Conservation (phyloP, 345 rosid genomes). For the Brassica nigra region DNA sequence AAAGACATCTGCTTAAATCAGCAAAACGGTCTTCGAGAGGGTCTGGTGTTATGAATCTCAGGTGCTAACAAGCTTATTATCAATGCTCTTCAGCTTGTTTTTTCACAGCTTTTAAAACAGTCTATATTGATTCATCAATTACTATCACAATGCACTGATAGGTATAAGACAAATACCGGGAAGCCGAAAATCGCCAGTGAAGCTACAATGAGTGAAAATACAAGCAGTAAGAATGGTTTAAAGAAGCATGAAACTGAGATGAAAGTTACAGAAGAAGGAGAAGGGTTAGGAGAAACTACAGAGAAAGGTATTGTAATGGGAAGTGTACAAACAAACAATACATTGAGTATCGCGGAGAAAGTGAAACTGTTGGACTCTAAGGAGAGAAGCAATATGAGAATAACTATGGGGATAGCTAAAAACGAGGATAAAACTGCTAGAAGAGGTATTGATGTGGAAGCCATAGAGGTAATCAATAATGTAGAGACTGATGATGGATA, state of each 20-base stretch:
- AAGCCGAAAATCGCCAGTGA: background rate
- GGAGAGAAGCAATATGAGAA: background rate
- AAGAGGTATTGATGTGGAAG: constrained; percentile 3
- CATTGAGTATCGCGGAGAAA: constrained; percentile 9
- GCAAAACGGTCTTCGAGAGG: constrained; percentile 13
- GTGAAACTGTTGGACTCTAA: constrained; percentile 7
- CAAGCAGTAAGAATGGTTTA: background rate
- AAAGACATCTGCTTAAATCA: constrained; percentile 35
- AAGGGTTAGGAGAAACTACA: background rate
- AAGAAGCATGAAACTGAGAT: constrained; percentile 7
- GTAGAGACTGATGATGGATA: constrained; percentile 18
- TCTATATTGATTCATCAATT: background rate
- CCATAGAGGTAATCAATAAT: background rate
- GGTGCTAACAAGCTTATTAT: background rate
- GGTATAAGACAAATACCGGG: background rate
- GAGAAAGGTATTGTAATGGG: background rate
- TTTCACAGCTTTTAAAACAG: background rate
- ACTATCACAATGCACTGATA: background rate
- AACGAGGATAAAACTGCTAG: background rate
- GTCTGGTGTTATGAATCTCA: constrained; percentile 13
- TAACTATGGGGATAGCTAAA: background rate
- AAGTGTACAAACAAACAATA: background rate
- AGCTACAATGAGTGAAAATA: background rate
- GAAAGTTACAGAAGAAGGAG: constrained; percentile 5
- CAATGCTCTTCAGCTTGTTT: background rate